A percentile compares a stretch with the other conserved stretches of the same genome.
These are phyloP conservation scores for Phytophthora tentaculata DNA, from an alignment of 352 stramenopile genomes.

Conservation along the genomic window DNA sequence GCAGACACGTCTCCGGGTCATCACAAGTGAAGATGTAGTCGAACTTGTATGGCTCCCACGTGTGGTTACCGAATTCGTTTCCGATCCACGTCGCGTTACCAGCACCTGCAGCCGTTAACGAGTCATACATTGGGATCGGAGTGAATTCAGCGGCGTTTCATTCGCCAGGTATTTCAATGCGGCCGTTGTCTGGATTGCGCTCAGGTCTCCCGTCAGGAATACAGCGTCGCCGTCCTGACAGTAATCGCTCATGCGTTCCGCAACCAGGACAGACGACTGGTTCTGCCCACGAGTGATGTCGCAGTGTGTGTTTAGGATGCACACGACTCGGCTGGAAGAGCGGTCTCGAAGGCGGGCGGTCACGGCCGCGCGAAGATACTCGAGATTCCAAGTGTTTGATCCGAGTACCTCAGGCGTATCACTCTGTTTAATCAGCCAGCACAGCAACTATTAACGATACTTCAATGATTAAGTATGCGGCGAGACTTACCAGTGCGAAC, in stretches of 20 bases:
- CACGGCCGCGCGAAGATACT: conserved; percentile 62
- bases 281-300: conserved; percentile 61
- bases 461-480: neutral
- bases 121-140: conserved; percentile 63
- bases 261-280: conserved; percentile 57
- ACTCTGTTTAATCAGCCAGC: conserved; percentile 36
- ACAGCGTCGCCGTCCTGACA: conserved; percentile 54
- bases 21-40: conserved; percentile 71
- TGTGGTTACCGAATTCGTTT: conserved; percentile 39
- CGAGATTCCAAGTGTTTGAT: conserved; percentile 68
- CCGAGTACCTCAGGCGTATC: conserved; percentile 50
- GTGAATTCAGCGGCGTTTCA: conserved; percentile 27
- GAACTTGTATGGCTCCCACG: conserved; percentile 48
- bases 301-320: conserved; percentile 77
- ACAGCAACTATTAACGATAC: neutral
- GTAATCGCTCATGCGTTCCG: conserved; percentile 41
- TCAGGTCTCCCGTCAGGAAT: conserved; percentile 70
- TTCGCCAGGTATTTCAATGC: conserved; percentile 50
- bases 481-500: conserved; percentile 58
- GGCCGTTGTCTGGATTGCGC: conserved; percentile 38
- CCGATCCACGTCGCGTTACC: conserved; percentile 66
- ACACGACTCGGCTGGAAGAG: conserved; percentile 32
- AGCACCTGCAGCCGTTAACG: conserved; percentile 42
- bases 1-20: conserved; percentile 48
- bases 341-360: conserved; percentile 53